Evolutionary conservation across 2,329 filamentous ascomycete species (phyloP).

Genomic region (Arthroderma sp.): DNA sequence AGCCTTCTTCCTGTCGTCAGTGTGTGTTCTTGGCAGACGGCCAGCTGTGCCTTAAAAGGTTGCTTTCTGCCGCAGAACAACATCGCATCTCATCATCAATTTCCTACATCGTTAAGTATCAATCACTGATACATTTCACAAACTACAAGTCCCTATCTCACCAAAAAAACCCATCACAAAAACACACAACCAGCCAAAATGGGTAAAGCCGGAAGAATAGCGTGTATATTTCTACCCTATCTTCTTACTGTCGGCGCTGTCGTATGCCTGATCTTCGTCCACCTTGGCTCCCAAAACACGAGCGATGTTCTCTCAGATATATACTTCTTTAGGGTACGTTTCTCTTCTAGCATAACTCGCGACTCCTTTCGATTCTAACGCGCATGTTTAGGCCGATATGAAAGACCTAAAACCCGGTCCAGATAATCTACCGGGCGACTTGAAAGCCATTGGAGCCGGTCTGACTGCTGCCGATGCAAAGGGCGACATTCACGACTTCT

Average conservation of each 20-base stretch:
- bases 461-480: constrained; percentile 24
- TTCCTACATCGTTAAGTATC: no score
- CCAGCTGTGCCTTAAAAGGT: no score
- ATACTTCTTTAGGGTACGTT: constrained; percentile 42
- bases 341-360: not conserved
- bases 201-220: constrained; percentile 63
- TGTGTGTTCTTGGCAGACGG: no score
- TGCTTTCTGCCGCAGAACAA: no score
- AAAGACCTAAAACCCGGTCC: constrained; percentile 44
- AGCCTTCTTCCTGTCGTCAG: no score
- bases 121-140: no score
- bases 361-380: constrained; percentile 1
- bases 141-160: not conserved
- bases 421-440: constrained; percentile 25
- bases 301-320: constrained; percentile 36
- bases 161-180: not conserved
- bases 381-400: constrained; percentile 40
- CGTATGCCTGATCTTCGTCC: constrained; percentile 50
- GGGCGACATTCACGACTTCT: constrained; percentile 57
- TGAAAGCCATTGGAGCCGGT: constrained; percentile 19
- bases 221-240: constrained; percentile 82
- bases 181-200: constrained; percentile 29
- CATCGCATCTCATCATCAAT: no score
- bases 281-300: constrained; percentile 42
- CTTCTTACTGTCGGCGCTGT: constrained; percentile 65